phyloP scores from a whole-genome alignment of 1,284 basidiomycete genomes.

The Phlebopus sp. region DNA sequence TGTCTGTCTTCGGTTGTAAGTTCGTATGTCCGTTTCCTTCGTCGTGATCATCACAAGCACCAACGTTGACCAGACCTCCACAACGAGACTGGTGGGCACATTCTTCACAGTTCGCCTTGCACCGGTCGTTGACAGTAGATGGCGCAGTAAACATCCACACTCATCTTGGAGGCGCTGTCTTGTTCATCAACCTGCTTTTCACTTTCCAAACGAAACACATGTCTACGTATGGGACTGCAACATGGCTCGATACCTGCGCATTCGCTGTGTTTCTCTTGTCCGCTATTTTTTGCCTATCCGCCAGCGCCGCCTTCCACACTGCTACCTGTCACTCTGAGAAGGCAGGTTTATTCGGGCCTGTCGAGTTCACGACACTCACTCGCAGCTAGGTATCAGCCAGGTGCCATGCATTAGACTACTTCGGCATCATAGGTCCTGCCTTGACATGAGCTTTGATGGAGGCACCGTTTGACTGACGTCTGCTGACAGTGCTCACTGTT shows the following conservation, averaged over 20 bases:
- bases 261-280: conserved; percentile 71
- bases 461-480: conserved; percentile 1
- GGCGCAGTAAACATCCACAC: conserved; percentile 84
- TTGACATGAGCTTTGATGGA: background rate
- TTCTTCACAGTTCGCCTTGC: conserved; percentile 2
- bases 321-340: conserved; percentile 70
- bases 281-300: conserved; percentile 71
- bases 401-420: conserved; percentile 69
- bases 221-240: conserved; percentile 46
- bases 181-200: conserved; percentile 63
- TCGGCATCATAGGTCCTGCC: conserved; percentile 59
- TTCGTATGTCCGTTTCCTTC: conserved; percentile 20
- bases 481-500: conserved; percentile 54
- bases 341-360: conserved; percentile 37
- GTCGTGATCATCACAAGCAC: conserved; percentile 8
- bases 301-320: conserved; percentile 79
- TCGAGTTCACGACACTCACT: background rate
- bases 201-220: conserved; percentile 53
- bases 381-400: conserved; percentile 41
- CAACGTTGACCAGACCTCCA: conserved; percentile 59
- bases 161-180: conserved; percentile 73
- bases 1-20: conserved; percentile 74
- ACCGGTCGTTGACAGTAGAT: conserved; percentile 3
- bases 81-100: conserved; percentile 70
- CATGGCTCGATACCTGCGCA: conserved; percentile 63